These are phyloP conservation scores for Silene uniflora DNA, from an alignment of 148 eudicot genomes.

Conservation along the genomic window DNA sequence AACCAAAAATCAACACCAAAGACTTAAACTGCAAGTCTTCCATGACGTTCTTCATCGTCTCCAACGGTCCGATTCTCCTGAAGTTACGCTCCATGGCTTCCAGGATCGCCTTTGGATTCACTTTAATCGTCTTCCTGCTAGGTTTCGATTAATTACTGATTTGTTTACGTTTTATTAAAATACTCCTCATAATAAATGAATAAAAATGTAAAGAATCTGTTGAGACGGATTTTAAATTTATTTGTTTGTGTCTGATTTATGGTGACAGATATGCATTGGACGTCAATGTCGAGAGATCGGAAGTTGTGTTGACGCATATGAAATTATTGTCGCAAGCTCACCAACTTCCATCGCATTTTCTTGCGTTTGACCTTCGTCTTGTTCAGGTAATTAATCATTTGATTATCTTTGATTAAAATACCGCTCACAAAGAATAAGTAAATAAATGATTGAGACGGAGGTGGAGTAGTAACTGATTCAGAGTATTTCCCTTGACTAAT, in stretches of 20 bases:
- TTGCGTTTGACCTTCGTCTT: slow-evolving; percentile 60
- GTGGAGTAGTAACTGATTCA: no score
- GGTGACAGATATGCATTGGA: slow-evolving; percentile 62
- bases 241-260: background rate
- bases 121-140: slow-evolving; percentile 59
- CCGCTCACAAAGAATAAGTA: no score
- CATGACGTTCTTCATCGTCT: slow-evolving; percentile 44
- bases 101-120: slow-evolving; percentile 63
- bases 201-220: no score
- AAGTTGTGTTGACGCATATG: slow-evolving; percentile 77
- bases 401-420: background rate
- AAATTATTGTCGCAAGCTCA: slow-evolving; percentile 56
- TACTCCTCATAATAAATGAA: no score
- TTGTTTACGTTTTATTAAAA: no score
- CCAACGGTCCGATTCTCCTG: slow-evolving; percentile 34
- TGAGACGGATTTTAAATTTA: no score
- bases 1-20: slow-evolving; percentile 18
- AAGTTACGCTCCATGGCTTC: slow-evolving; percentile 41
- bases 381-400: slow-evolving; percentile 47
- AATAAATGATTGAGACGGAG: no score
- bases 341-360: slow-evolving; percentile 35
- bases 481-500: background rate
- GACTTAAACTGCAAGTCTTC: slow-evolving; percentile 39
- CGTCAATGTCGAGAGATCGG: slow-evolving; percentile 73
- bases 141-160: no score